These are phyloP conservation scores for Dacryopinax spathularia DNA, from an alignment of 768 basidiomycete genomes.

Conservation along the genomic window DNA sequence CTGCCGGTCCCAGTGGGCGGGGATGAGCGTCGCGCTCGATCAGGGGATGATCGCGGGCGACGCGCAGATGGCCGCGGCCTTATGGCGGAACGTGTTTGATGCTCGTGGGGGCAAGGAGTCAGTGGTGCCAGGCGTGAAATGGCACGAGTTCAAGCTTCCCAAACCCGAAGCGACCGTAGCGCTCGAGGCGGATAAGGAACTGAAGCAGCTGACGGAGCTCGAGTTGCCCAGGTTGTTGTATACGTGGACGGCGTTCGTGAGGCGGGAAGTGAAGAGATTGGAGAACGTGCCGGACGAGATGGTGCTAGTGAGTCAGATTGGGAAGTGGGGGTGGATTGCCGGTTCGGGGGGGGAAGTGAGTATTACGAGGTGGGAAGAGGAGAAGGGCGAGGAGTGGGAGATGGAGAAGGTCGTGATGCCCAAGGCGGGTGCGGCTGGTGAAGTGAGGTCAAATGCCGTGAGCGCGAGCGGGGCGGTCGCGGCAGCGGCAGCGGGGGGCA, in stretches of 20 bases:
- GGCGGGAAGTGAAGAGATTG: slow-evolving; percentile 57
- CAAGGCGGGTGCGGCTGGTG: no score
- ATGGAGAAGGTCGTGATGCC: neutral
- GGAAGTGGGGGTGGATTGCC: slow-evolving; percentile 17
- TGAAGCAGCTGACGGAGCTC: slow-evolving; percentile 30
- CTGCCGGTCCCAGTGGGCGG: slow-evolving; percentile 80
- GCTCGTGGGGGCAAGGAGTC: slow-evolving; percentile 48
- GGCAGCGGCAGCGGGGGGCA: neutral
- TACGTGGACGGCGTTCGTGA: slow-evolving; percentile 49
- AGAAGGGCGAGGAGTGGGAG: neutral
- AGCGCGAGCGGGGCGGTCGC: no score
- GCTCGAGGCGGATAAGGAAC: slow-evolving; percentile 32
- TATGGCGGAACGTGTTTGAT: slow-evolving; percentile 87
- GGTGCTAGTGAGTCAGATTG: slow-evolving; percentile 23
- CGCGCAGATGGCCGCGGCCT: slow-evolving; percentile 65
- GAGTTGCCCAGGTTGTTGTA: slow-evolving; percentile 63
- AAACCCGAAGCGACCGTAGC: slow-evolving; percentile 12
- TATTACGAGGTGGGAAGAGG: neutral
- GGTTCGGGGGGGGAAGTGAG: neutral
- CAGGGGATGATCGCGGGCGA: slow-evolving; percentile 62
- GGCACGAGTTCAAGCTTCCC: slow-evolving; percentile 26
- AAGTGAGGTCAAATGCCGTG: no score
- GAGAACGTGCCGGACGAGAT: slow-evolving; percentile 39
- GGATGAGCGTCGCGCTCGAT: slow-evolving; percentile 66
- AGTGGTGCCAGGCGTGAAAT: slow-evolving; percentile 37